Base-by-base conservation (phyloP, 2,329 filamentous ascomycete genomes). In the Xylariaceae sp. region DNA sequence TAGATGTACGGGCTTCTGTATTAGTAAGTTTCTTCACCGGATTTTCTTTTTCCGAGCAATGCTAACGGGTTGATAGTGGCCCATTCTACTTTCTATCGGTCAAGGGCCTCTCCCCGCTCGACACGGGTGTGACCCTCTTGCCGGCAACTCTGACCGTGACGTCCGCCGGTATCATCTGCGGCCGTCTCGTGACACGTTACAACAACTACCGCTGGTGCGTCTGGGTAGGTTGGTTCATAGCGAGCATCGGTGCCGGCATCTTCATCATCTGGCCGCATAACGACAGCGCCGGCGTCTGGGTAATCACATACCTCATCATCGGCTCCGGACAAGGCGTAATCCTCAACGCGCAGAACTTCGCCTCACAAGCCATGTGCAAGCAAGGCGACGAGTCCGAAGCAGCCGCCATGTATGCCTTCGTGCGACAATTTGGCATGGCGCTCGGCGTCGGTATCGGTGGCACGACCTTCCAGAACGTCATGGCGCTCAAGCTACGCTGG, bases 401-500 rank as follows among this genome's bases (percentile, higher is more conserved):
- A 0, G 72, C 73, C 0, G 71, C 73, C 55, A 77, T 76, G 71
- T 77, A 76, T 59, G 71, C 70, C 13, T 78, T 77, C 53, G 66
- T 73, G 61, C 73, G 76, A 4, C 74, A 74, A 17, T 68, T 77
- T 53, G 75, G 76, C 58, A 74, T 74, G 69, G 71, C 74, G 2
- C 63, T 77, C n/a, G 76, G 76, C 37, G 72, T 77, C 13, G 75
- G 74, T 50, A 66, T 78, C 39, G 71, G 75, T 47, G 74, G 74
- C 9, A 74, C 75, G 23, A 68, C 73, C 6, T 77, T 77, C 67
- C 76, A 77, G 54, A 77, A 77, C 63, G 66, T 74, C 52, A 75
- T 75, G 73, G 61, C 64, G 34, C 56, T 64, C 54, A 73, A 74
- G 64, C 69, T 75, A 1, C 51, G 60, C 8, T 67, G 65, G 60